Conservation (phyloP, 1,284 basidiomycete genomes). For the Puccinia polysora region DNA sequence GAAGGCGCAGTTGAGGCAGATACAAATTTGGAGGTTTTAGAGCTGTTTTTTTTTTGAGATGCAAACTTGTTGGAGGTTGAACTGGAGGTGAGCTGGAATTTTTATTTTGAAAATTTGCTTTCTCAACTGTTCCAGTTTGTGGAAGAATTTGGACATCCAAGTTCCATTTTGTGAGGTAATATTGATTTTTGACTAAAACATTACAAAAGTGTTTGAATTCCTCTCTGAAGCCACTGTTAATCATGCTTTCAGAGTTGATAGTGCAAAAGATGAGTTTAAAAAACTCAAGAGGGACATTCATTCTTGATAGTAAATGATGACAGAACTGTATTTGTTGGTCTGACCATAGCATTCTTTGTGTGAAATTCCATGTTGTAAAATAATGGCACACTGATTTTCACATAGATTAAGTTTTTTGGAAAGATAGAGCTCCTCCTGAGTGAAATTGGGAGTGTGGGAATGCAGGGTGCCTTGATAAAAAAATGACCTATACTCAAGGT, state of each 20-base stretch:
- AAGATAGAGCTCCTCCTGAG: slow-evolving; percentile 24
- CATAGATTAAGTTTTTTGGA: slow-evolving; percentile 19
- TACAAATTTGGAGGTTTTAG: neutral
- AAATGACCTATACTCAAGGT: slow-evolving; percentile 10
- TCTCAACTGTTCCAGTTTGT: slow-evolving; percentile 2
- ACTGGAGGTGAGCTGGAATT: slow-evolving; percentile 12
- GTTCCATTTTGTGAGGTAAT: neutral
- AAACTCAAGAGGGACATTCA: slow-evolving; percentile 8
- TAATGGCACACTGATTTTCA: slow-evolving; percentile 18
- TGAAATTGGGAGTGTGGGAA: slow-evolving; percentile 7
- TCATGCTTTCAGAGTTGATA: neutral
- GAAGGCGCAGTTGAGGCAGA: neutral
- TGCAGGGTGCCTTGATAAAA: slow-evolving; percentile 13
- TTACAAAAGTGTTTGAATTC: slow-evolving; percentile 3
- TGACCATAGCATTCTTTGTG: neutral
- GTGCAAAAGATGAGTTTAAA: slow-evolving; percentile 17
- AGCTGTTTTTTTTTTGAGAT: neutral
- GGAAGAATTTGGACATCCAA: slow-evolving; percentile 16
- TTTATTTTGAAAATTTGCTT: slow-evolving; percentile 12
- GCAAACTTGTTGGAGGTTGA: neutral
- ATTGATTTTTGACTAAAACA: neutral
- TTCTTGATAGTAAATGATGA: slow-evolving; percentile 22
- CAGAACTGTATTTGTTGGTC: slow-evolving; percentile 14
- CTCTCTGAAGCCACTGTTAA: no score
- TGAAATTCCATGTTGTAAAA: slow-evolving; percentile 29